Percentiles rank a stretch among this genome's conserved stretches.
phyloP scores from a whole-genome alignment of 2,329 filamentous ascomycete species.

The Chlorencoelia australis region DNA sequence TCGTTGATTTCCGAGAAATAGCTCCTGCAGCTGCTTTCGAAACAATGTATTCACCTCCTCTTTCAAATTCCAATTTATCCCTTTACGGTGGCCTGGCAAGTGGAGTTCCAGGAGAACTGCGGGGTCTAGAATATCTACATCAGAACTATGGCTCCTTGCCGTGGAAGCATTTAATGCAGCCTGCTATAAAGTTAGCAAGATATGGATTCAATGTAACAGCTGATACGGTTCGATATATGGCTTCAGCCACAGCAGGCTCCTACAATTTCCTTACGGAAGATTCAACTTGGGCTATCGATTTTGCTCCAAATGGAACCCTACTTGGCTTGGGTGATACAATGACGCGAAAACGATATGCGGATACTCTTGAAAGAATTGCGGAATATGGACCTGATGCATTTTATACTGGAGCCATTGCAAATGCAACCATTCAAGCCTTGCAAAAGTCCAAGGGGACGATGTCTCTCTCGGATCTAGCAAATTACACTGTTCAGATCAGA shows the following conservation, averaged over 20 bases:
- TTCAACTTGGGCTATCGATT: slow-evolving; percentile 75
- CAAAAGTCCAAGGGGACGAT: slow-evolving; percentile 69
- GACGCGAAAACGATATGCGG: slow-evolving; percentile 68
- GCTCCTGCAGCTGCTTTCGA: slow-evolving; percentile 50
- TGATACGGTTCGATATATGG: slow-evolving; percentile 54
- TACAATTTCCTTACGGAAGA: slow-evolving; percentile 64
- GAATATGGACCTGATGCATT: slow-evolving; percentile 62
- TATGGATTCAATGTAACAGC: slow-evolving; percentile 48
- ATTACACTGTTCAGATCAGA: slow-evolving; percentile 60
- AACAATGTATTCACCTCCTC: slow-evolving; percentile 51
- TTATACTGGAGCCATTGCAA: slow-evolving; percentile 62
- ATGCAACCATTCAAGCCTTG: slow-evolving; percentile 62
- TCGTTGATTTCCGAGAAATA: slow-evolving; percentile 59
- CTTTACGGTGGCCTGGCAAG: slow-evolving; percentile 47
- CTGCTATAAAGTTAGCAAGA: slow-evolving; percentile 50
- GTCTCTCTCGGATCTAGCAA: slow-evolving; percentile 66
- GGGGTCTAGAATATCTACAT: slow-evolving; percentile 29
- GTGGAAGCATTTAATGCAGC: slow-evolving; percentile 46
- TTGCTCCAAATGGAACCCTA: slow-evolving; percentile 71
- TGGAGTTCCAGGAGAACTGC: slow-evolving; percentile 41
- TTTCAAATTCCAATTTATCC: slow-evolving; percentile 38
- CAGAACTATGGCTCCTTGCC: slow-evolving; percentile 41
- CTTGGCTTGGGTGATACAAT: slow-evolving; percentile 67
- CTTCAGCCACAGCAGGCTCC: slow-evolving; percentile 27
- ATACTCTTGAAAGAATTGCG: slow-evolving; percentile 71